Evolutionary conservation across 306 rosid genomes (phyloP).

Genomic region (Sophora flavescens): DNA sequence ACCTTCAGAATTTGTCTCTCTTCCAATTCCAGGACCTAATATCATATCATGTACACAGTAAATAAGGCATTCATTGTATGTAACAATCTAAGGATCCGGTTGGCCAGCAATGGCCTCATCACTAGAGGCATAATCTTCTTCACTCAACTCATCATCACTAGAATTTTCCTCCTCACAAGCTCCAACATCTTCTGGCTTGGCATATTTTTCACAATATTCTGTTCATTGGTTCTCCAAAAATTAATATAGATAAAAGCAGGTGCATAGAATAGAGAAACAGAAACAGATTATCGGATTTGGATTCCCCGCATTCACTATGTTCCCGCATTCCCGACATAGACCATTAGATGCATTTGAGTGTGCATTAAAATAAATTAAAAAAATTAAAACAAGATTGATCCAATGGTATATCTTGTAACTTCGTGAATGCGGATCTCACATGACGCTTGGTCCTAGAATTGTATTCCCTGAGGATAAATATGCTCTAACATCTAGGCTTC

Average conservation of each 20-base stretch:
- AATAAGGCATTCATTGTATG: constrained; percentile 40
- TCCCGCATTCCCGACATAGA: too few relatives aligned
- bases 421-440: neutral
- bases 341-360: too few relatives aligned
- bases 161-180: constrained; percentile 65
- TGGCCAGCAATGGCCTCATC: constrained; percentile 73
- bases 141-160: constrained; percentile 82
- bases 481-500: constrained; percentile 20
- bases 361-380: too few relatives aligned
- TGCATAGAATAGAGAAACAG: constrained; percentile 15
- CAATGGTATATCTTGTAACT: too few relatives aligned
- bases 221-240: constrained; percentile 45
- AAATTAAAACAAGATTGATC: too few relatives aligned
- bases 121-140: constrained; percentile 72
- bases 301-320: too few relatives aligned
- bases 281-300: too few relatives aligned
- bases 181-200: constrained; percentile 79
- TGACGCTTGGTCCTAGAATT: neutral
- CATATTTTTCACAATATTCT: constrained; percentile 85
- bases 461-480: constrained; percentile 1
- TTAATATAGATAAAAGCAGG: constrained; percentile 29
- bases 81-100: constrained; percentile 68
- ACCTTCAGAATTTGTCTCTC: constrained; percentile 50
- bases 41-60: constrained; percentile 53
- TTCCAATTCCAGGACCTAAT: constrained; percentile 50